Conservation (phyloP, 1,139 yeast species). For the Pichia terricola region DNA sequence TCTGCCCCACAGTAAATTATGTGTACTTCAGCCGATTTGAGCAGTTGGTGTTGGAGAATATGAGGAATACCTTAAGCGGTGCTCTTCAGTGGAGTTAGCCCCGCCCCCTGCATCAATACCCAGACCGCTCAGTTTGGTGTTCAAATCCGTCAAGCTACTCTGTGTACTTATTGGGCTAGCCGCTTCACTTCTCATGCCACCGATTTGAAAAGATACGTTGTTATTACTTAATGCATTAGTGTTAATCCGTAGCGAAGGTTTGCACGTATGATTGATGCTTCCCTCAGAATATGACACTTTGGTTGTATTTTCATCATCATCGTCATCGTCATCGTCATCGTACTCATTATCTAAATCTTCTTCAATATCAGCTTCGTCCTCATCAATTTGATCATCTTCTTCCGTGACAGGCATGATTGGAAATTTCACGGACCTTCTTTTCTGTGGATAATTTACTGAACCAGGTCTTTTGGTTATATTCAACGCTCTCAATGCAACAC, state of each 20-base stretch:
- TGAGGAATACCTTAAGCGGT: too few relatives aligned
- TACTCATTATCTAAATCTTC: slow-evolving; percentile 11
- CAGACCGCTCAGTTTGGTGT: neutral
- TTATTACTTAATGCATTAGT: too few relatives aligned
- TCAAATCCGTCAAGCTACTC: neutral
- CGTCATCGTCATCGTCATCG: slow-evolving; percentile 5
- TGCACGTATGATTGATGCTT: too few relatives aligned
- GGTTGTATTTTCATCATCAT: too few relatives aligned
- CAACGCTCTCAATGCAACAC: neutral
- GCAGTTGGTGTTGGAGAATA: too few relatives aligned
- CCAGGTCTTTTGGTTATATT: neutral
- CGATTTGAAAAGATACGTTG: neutral
- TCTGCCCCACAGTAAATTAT: too few relatives aligned
- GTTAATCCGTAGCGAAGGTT: too few relatives aligned
- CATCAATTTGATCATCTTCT: slow-evolving; percentile 7
- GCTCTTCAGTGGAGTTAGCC: too few relatives aligned
- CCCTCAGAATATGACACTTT: too few relatives aligned
- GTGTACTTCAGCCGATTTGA: too few relatives aligned
- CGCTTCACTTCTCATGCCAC: neutral
- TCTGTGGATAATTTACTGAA: too few relatives aligned
- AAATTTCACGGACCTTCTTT: slow-evolving; percentile 4
- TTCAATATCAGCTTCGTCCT: slow-evolving; percentile 2
- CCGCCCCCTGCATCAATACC: too few relatives aligned
- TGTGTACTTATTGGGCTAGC: neutral
- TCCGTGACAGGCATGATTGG: slow-evolving; percentile 8